phyloP scores from a whole-genome alignment of 805 yeast species.

The Ogataea salicorniae region DNA sequence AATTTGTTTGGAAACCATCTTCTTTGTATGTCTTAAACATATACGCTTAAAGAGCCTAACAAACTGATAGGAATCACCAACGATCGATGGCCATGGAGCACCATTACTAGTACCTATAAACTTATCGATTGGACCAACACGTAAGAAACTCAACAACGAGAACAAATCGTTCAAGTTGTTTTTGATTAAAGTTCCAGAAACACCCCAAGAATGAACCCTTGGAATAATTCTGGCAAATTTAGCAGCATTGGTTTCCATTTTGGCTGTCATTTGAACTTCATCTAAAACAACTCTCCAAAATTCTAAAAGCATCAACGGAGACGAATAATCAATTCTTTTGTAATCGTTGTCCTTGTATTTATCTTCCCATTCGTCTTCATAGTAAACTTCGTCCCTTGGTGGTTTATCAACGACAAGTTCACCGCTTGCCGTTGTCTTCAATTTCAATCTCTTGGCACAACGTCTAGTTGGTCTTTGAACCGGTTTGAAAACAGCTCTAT shows the following conservation, averaged over 20 bases:
- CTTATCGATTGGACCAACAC: slow-evolving; percentile 56
- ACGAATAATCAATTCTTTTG: slow-evolving; percentile 52
- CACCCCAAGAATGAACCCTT: slow-evolving; percentile 92
- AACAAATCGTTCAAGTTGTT: slow-evolving; percentile 61
- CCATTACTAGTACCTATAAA: slow-evolving; percentile 14
- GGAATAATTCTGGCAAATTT: slow-evolving; percentile 76
- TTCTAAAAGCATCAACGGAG: slow-evolving; percentile 76
- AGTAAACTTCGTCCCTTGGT: not conserved
- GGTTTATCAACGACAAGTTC: slow-evolving; percentile 4
- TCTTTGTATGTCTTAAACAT: slow-evolving; percentile 77
- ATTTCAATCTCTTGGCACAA: slow-evolving; percentile 28
- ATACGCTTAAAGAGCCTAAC: slow-evolving; percentile 46
- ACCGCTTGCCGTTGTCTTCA: not conserved
- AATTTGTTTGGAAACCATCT: slow-evolving; percentile 74
- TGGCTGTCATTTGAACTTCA: slow-evolving; percentile 91
- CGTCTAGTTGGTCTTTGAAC: slow-evolving; percentile 42
- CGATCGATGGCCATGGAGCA: slow-evolving; percentile 26
- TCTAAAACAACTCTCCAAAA: slow-evolving; percentile 90
- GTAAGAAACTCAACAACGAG: slow-evolving; percentile 64
- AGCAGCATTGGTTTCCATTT: slow-evolving; percentile 69
- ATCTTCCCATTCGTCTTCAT: slow-evolving; percentile 14
- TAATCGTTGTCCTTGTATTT: slow-evolving; percentile 20
- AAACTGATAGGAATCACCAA: slow-evolving; percentile 36
- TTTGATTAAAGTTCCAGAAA: slow-evolving; percentile 89
- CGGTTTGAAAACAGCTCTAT: slow-evolving; percentile 71